These are phyloP conservation scores for Debaryomyces tyrocola DNA, from an alignment of 805 yeast genomes.

Conservation along the genomic window DNA sequence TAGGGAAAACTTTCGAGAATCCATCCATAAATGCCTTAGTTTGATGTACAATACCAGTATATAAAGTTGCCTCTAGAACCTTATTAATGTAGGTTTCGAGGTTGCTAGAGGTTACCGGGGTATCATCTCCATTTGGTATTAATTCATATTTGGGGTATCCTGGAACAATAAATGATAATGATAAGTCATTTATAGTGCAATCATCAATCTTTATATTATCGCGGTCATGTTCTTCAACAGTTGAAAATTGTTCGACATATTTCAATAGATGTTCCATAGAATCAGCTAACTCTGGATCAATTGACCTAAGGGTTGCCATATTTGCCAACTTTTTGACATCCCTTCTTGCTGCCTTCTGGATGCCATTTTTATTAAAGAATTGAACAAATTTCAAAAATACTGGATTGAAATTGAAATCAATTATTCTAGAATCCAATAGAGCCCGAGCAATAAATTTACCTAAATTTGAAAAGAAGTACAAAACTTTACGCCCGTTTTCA, in stretches of 20 bases:
- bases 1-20: conserved; percentile 81
- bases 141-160: conserved; percentile 67
- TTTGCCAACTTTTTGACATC: conserved; percentile 23
- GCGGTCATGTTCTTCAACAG: conserved; percentile 13
- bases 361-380: conserved; percentile 21
- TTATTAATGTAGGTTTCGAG: conserved; percentile 55
- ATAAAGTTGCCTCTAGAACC: conserved; percentile 60
- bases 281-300: conserved; percentile 60
- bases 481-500: conserved; percentile 39
- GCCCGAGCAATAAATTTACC: conserved; percentile 90
- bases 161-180: conserved; percentile 71
- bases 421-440: conserved; percentile 79
- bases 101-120: conserved; percentile 51
- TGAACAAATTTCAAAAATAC: conserved; percentile 65
- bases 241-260: conserved; percentile 32
- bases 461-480: conserved; percentile 59
- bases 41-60: conserved; percentile 64
- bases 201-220: conserved; percentile 29
- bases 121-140: conserved; percentile 52
- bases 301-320: conserved; percentile 40
- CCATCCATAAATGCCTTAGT: conserved; percentile 72
- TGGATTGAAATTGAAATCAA: conserved; percentile 77
- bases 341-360: conserved; percentile 4
- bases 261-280: conserved; percentile 54
- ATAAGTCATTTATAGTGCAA: conserved; percentile 51